phyloP scores from a whole-genome alignment of 2,329 filamentous ascomycete genomes.

The Xylaria polymorpha region DNA sequence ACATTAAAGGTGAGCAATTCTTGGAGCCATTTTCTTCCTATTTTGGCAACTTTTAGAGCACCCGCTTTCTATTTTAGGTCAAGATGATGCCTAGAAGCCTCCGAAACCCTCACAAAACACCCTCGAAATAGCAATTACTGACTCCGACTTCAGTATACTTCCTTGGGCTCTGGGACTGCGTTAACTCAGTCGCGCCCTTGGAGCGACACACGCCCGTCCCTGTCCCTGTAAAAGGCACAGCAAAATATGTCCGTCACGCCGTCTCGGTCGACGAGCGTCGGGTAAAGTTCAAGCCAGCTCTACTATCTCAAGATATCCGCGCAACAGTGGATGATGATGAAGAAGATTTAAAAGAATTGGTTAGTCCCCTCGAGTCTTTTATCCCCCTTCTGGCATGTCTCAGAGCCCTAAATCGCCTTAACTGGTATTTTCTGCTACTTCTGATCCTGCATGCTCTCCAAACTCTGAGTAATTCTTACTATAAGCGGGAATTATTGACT shows the following conservation, averaged over 20 bases:
- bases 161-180: constrained; percentile 67
- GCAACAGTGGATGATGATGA: constrained; percentile 40
- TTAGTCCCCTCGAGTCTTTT: not conserved
- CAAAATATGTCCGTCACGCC: constrained; percentile 62
- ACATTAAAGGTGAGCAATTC: constrained; percentile 49
- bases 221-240: constrained; percentile 55
- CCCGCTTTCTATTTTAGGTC: no score
- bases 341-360: constrained; percentile 61
- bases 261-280: constrained; percentile 65
- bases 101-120: no score
- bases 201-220: constrained; percentile 55
- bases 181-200: constrained; percentile 61
- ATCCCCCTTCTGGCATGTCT: not conserved
- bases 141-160: constrained; percentile 55
- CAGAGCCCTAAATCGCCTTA: not conserved
- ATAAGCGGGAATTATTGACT: not conserved
- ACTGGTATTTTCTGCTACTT: not conserved
- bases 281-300: constrained; percentile 65
- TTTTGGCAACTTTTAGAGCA: no score
- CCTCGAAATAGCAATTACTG: no score
- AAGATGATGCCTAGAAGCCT: no score
- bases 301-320: constrained; percentile 57
- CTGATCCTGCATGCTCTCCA: not conserved
- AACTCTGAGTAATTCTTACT: not conserved
- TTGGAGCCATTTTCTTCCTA: no score